Base-by-base conservation (phyloP, 2,329 filamentous ascomycete genomes). In the Scedosporium minutisporum region DNA sequence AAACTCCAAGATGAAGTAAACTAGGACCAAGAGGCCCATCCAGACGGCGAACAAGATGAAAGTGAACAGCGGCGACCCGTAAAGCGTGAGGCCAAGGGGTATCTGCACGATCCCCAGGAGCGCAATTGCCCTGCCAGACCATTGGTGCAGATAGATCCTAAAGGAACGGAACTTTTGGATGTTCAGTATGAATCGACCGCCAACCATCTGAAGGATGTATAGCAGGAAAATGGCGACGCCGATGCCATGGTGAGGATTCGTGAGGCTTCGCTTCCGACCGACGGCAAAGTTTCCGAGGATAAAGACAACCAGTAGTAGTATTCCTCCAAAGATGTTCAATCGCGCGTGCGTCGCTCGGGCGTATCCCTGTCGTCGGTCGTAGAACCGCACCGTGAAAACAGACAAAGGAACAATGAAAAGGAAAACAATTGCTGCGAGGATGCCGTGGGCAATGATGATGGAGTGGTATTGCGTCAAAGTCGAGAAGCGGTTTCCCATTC, bases 31-130 rank as follows among this genome's bases (percentile, higher is more conserved):
- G 18, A 89, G 80, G 29, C 85, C 84, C 72, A 89, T 88, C 80
- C 88, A 93, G 0, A 97, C 66, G 0, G 93, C 83, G 70, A 89
- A 99, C 3, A 97, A 78, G 61, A 99, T 86, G 72, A 97, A 99
- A 3, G 93, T 81, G 44, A 83, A 84, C 69, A 88, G 86, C 4
- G 95, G 93, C 33, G 93, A 96, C 5, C 95, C 95, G 70, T 97
- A 99, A 1, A 99, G 80, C 0, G 93, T 93, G 57, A 99, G 80
- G 0, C 95, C 95, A 0, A 99, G 80, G 0, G 95, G 89, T 10
- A 99, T 85, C 72, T 99, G 95, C 3, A 87, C 83, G 66, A 97
- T 87, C 0, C 91, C 95, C 3, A 99, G 79, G 18, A 97, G 75
- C 2, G 90, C 88, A 68, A 93, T 85, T 0, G 84, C 77, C 63